These are phyloP conservation scores for Turritis glabra DNA, from an alignment of 345 rosid genomes.

Conservation along the genomic window DNA sequence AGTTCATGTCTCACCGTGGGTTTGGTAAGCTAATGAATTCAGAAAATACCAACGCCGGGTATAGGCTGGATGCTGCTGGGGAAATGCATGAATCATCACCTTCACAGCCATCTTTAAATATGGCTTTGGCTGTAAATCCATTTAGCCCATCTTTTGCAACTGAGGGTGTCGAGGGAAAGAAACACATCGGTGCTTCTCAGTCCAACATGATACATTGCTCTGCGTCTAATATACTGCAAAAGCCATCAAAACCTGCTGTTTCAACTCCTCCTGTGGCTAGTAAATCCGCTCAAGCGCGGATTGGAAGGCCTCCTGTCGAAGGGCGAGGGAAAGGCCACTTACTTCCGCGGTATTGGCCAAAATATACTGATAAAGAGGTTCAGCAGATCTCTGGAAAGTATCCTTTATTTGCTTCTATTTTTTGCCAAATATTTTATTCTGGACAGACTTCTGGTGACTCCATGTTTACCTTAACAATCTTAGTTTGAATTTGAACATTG, in stretches of 20 bases:
- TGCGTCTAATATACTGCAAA: conserved; percentile 59
- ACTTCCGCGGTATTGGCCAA: conserved; percentile 97
- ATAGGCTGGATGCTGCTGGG: conserved; percentile 49
- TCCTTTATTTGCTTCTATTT: conserved; percentile 47
- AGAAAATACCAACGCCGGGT: conserved; percentile 36
- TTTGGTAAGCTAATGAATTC: conserved; percentile 36
- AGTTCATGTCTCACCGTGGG: conserved; percentile 39
- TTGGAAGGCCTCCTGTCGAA: conserved; percentile 82
- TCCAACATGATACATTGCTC: conserved; percentile 51
- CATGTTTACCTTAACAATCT: conserved; percentile 29
- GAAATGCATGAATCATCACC: conserved; percentile 57
- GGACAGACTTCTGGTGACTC: background rate
- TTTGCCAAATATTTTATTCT: background rate
- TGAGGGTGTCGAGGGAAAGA: conserved; percentile 51
- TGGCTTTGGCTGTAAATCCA: conserved; percentile 53
- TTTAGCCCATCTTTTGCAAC: conserved; percentile 46
- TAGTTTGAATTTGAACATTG: conserved; percentile 75
- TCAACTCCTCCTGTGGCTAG: conserved; percentile 45
- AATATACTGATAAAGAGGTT: conserved; percentile 89
- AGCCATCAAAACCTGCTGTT: conserved; percentile 49
- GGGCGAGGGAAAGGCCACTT: conserved; percentile 83
- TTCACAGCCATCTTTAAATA: conserved; percentile 61
- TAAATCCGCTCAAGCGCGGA: conserved; percentile 54
- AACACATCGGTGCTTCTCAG: conserved; percentile 43
- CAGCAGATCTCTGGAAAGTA: conserved; percentile 91